Evolutionary conservation across 2,329 filamentous ascomycete genomes (phyloP), one percentile per base, ranked within the genome.

Genomic region (Colletotrichum sp.): DNA sequence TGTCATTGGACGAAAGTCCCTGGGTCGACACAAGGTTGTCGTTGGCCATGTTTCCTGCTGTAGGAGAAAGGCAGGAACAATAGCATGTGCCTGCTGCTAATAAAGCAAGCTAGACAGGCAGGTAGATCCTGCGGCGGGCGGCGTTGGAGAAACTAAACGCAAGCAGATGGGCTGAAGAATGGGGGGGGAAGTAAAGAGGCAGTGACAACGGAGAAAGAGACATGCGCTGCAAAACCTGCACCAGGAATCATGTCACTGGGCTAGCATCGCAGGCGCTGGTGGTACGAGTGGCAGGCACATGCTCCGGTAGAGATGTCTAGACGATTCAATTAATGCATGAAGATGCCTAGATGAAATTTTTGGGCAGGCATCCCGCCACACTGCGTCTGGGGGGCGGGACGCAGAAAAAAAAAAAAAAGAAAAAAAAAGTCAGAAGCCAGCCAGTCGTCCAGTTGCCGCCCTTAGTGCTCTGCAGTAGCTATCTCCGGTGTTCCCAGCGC

Each of bases 321-420:
- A 13, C 48, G 24, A 73, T 48, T 75, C 73, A 73, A 64, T 75
- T 73, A 75, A 67, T 75, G 73, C 73, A 75, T 75, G 48, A 75
- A 69, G 56, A 67, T 68, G 73, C 61, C 69, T 74, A 74, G 34
- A 75, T 64, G 73, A 73, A 73, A 73, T 16, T 73, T 69, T 61
- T 48, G 38, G 43, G 38, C 58, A 58, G 56, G 69, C 56, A 75
- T 68, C 28, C 68, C 34, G 73, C 73, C 62, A 74, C 72, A n/a
- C 13, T 10, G 43, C 21, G 34, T n/a, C 14, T 18, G 69, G 38
- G 62, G 62, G 61, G 52, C 34, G 14, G 38, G 48, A 43, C 62
- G 48, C n/a, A 48, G 6, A 48, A 13, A 43, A 12, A 12, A 6
- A 43, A 18, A 18, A 43, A 43, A 43, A 43, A n/a, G 4, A 30